These are phyloP conservation scores for Stachybotrys echinatus DNA, from an alignment of 2,329 filamentous ascomycete species.

Conservation along the genomic window DNA sequence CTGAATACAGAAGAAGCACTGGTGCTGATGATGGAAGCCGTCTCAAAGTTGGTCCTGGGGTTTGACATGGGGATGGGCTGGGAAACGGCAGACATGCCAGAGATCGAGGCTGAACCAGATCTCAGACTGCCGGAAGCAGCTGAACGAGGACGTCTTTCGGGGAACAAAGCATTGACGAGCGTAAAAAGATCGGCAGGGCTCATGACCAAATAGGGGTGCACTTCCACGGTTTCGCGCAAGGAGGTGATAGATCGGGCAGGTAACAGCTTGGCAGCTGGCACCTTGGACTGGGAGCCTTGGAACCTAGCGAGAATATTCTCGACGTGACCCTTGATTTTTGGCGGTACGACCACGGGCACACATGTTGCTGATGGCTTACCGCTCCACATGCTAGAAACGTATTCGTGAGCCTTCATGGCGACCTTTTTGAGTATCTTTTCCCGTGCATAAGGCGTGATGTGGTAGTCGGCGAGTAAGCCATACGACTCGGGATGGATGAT, in stretches of 20 bases:
- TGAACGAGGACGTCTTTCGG: conserved; percentile 63
- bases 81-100: conserved; percentile 62
- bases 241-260: conserved; percentile 69
- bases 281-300: conserved; percentile 44
- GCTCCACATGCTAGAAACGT: conserved; percentile 75
- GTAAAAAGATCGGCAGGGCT: conserved; percentile 75
- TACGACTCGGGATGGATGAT: conserved; percentile 84
- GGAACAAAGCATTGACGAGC: conserved; percentile 78
- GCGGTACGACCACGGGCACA: conserved; percentile 42
- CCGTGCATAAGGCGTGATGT: conserved; percentile 85
- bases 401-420: conserved; percentile 71
- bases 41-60: conserved; percentile 54
- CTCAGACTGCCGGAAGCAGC: conserved; percentile 55
- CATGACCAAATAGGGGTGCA: conserved; percentile 74
- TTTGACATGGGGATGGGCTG: conserved; percentile 60
- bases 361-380: conserved; percentile 54
- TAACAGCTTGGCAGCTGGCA: conserved; percentile 52
- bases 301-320: conserved; percentile 67
- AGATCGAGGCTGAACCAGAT: conserved; percentile 64
- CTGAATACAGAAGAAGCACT: conserved; percentile 69
- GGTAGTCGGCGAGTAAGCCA: conserved; percentile 78
- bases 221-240: conserved; percentile 68
- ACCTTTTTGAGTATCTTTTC: conserved; percentile 78
- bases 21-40: conserved; percentile 65
- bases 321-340: conserved; percentile 61